Base-by-base conservation (phyloP, 2,329 filamentous ascomycete genomes). In the Sarocladiaceae sp. region DNA sequence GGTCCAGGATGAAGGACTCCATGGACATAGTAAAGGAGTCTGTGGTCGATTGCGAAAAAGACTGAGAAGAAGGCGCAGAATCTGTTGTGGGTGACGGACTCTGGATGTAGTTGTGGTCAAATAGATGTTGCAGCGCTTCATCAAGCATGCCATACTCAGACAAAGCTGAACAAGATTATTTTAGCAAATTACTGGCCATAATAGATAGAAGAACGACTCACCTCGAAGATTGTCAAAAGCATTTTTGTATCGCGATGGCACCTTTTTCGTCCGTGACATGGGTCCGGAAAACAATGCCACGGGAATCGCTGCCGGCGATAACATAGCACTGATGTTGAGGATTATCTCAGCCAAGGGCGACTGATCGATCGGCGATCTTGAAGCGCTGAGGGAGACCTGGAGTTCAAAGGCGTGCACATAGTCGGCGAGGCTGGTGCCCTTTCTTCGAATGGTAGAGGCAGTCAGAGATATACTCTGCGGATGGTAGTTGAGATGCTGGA, bases 41-140 rank as follows among this genome's bases (percentile, higher is more conserved):
- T n/a, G 55, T 49, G 7, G 58, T 54, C 0, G 58, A 55, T 18
- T 53, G 29, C 20, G 47, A 50, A 10, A 50, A 7, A 5, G 47
- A 50, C 23, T 50, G 47, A 7, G 47, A 50, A 25, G 47, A 50
- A 11, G 47, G 33, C 4, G 29, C 29, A 36, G 47, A 50, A n/a
- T 50, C 47, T 50, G 33, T 50, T 11, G 57, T 54, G 7, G 57
- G 54, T 5, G 58, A 56, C 5, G 57, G 54, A 4, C 56, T 58
- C 23, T 62, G 59, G 36, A 62, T 60, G 8, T 60, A 59, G 28
- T 60, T 58, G 28, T 59, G 56, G 39, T 61, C 59, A n/a, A 60
- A 53, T 3, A 63, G 55, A 44, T 58, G 59, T 40, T 60, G 60
- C 12, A 63, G 40, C 3, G 60, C 55, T 18, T 59, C 55, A 23